These are phyloP conservation scores for Lactarius indigo DNA, from an alignment of 768 basidiomycete genomes.

Conservation along the genomic window DNA sequence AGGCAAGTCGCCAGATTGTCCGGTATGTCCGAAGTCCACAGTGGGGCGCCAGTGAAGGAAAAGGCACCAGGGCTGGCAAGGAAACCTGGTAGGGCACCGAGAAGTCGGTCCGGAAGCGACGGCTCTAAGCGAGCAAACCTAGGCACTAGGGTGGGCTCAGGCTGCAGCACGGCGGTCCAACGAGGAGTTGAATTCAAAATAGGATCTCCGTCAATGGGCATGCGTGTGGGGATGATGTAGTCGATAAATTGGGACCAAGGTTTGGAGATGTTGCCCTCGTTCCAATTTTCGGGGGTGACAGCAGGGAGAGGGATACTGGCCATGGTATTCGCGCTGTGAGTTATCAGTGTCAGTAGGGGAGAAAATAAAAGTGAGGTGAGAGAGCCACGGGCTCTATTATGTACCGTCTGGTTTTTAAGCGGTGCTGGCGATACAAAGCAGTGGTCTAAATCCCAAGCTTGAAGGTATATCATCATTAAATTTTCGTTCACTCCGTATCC, in stretches of 20 bases:
- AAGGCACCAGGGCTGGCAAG: slow-evolving; percentile 10
- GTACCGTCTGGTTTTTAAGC: neutral
- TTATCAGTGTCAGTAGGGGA: neutral
- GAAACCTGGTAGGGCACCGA: slow-evolving; percentile 1
- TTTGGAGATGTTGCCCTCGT: slow-evolving; percentile 12
- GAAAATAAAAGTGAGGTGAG: neutral
- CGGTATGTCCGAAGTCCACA: slow-evolving; percentile 12
- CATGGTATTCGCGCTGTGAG: neutral
- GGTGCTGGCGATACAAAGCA: neutral
- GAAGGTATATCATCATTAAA: neutral
- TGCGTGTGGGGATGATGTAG: slow-evolving; percentile 8
- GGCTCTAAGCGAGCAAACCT: slow-evolving; percentile 11
- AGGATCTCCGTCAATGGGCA: slow-evolving; percentile 8
- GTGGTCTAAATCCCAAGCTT: neutral
- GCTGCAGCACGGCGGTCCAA: slow-evolving; percentile 15
- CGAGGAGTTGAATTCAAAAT: neutral
- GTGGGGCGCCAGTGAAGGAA: neutral
- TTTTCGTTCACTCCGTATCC: neutral
- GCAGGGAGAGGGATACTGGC: neutral
- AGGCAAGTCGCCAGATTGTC: slow-evolving; percentile 16
- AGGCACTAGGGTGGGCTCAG: neutral
- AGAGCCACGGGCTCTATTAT: neutral
- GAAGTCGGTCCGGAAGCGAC: slow-evolving; percentile 6
- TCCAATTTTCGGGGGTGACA: neutral
- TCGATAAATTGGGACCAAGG: slow-evolving; percentile 14